Conservation (phyloP, 2,329 filamentous ascomycete genomes). For the Hypocreales sp. region DNA sequence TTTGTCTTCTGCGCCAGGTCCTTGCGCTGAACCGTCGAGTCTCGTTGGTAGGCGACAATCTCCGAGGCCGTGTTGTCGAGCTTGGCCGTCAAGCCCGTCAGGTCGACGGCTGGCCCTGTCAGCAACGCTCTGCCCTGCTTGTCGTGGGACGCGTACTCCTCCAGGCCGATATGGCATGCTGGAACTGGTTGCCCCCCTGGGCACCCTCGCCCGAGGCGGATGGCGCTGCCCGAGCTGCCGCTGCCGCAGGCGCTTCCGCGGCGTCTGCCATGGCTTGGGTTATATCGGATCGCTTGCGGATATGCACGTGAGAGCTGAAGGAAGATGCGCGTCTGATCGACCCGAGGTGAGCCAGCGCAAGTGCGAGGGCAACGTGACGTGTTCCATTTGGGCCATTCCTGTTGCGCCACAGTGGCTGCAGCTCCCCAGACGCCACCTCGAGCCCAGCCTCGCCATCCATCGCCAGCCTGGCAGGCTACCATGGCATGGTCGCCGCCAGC, state of each 20-base stretch:
- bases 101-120: conserved; percentile 55
- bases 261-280: conserved; percentile 1
- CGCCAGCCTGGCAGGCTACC: too few relatives aligned
- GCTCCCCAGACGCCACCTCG: too few relatives aligned
- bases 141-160: conserved; percentile 45
- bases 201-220: conserved; percentile 13
- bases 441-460: too few relatives aligned
- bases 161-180: conserved; percentile 91
- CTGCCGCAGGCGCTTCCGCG: conserved; percentile 12
- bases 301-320: too few relatives aligned
- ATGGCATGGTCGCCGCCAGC: too few relatives aligned
- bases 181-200: conserved; percentile 78
- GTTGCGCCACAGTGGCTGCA: too few relatives aligned
- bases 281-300: too few relatives aligned
- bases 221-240: conserved; percentile 8
- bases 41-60: conserved; percentile 81
- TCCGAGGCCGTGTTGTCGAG: conserved; percentile 92
- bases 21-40: conserved; percentile 91
- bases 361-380: too few relatives aligned
- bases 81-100: conserved; percentile 66
- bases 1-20: conserved; percentile 99
- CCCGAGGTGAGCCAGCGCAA: too few relatives aligned
- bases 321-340: too few relatives aligned
- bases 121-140: conserved; percentile 3
- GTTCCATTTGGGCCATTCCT: not conserved